Percentiles rank a stretch among this genome's conserved stretches.
Evolutionary conservation across 768 basidiomycete species (phyloP).

Genomic region (Termitomyces sp.): DNA sequence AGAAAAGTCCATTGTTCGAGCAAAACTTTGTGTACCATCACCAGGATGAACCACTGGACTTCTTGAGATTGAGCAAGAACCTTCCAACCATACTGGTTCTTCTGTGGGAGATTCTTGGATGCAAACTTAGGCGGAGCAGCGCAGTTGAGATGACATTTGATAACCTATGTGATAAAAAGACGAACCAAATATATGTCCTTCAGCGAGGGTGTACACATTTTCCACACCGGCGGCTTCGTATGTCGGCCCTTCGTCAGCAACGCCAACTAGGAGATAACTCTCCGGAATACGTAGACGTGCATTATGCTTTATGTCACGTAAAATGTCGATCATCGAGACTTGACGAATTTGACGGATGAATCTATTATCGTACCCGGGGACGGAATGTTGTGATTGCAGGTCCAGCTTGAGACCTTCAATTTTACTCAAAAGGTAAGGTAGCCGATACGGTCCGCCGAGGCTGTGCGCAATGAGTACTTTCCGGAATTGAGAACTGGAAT

Average conservation of each 20-base stretch:
- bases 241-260: conserved; percentile 77
- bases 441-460: conserved; percentile 38
- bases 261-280: conserved; percentile 68
- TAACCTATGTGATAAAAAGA: not conserved
- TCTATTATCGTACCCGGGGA: conserved; percentile 39
- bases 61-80: conserved; percentile 57
- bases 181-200: conserved; percentile 65
- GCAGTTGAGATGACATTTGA: not conserved
- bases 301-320: conserved; percentile 70
- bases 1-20: not conserved
- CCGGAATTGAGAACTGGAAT: conserved; percentile 44
- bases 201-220: conserved; percentile 48
- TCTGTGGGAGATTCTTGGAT: conserved; percentile 45
- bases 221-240: conserved; percentile 43
- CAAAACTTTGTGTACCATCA: conserved; percentile 40
- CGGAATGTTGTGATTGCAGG: conserved; percentile 28
- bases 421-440: conserved; percentile 46
- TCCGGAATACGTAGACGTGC: conserved; percentile 70
- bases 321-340: conserved; percentile 55
- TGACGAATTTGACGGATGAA: conserved; percentile 57
- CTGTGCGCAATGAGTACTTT: conserved; percentile 42
- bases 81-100: conserved; percentile 51
- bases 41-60: conserved; percentile 76
- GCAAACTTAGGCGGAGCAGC: conserved; percentile 37
- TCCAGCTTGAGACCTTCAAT: conserved; percentile 45